Base-by-base conservation (phyloP, 106 monocot genomes). In the Triglochin maritima region DNA sequence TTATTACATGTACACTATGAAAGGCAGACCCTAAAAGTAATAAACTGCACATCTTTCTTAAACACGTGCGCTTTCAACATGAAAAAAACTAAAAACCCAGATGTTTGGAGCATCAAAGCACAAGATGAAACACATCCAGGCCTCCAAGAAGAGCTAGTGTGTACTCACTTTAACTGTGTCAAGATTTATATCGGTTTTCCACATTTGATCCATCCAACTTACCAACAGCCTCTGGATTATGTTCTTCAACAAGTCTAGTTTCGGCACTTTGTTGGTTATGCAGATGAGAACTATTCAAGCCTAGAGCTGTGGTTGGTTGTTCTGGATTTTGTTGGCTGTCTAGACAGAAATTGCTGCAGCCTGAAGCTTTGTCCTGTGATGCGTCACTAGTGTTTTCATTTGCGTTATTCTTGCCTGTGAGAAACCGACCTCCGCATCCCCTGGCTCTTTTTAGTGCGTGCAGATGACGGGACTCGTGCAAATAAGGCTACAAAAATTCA, bases 401-500 rank as follows among this genome's bases (percentile, higher is more conserved):
- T 17, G 6, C 59, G 8, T 69, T 63, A 62, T 46, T 51, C 69
- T 70, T 69, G 17, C 47, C 52, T 11, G 69, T 76, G 15, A 75
- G 60, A 69, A 76, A 76, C 16, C 76, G 50, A 0, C 76, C 76
- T n/a, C 76, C 76, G 9, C 69, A 63, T 69, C 76, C 76, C 47
- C 76, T 76, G 7, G 69, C 76, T 56, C 76, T 54, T 52, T 64
- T 69, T 16, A 69, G 59, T 4, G 76, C 76, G 55, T 76, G 76
- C 62, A 76, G 29, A 56, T 76, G 76, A 46, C 76, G 76, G 9
- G 76, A 76, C 43, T 76, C 76, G 48, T 76, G 76, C 4, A 76
- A 47, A 49, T 76, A 76, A 15, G 76, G 76, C 69, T 76, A 50
- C 44, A 62, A 5, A 56, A 44, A n/a, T n/a, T 45, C 14, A 64